Conservation (phyloP, 202 grass and related monocot species). For the Hordeum pubiflorum region DNA sequence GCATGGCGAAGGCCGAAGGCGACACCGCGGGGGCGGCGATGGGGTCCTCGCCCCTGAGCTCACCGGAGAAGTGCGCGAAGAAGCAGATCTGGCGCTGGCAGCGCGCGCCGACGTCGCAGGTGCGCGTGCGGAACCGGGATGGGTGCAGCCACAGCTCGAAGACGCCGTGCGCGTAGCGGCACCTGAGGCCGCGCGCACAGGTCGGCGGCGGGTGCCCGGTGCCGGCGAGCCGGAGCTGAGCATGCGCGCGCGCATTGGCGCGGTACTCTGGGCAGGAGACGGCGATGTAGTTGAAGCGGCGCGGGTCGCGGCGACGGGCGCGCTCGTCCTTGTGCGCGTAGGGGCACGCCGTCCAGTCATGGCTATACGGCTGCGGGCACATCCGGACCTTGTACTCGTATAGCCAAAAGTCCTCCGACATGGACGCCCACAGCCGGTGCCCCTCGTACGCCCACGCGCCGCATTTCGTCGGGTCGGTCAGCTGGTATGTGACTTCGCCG, state of each 20-base stretch:
- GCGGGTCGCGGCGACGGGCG: constrained; percentile 48
- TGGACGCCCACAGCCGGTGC: constrained; percentile 21
- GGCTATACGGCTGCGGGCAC: constrained; percentile 29
- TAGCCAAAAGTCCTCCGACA: constrained; percentile 55
- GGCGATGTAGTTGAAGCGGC: constrained; percentile 19
- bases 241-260: too few relatives aligned
- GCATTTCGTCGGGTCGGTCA: neutral
- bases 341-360: constrained; percentile 52
- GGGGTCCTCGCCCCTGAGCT: neutral
- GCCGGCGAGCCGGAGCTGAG: neutral
- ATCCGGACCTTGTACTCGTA: constrained; percentile 49
- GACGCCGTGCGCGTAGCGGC: constrained; percentile 47
- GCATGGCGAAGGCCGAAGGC: too few relatives aligned
- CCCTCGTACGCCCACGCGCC: constrained; percentile 8
- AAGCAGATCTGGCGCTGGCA: constrained; percentile 55
- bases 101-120: constrained; percentile 19
- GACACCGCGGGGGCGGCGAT: neutral
- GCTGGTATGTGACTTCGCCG: neutral
- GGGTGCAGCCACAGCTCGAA: constrained; percentile 77
- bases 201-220: neutral
- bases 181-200: constrained; percentile 32
- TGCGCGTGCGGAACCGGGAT: constrained; percentile 41
- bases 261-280: constrained; percentile 24
- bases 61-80: constrained; percentile 33
- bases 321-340: constrained; percentile 54